A percentile compares a stretch with the other conserved stretches of the same genome.
Evolutionary conservation across 163 green algal species (phyloP).

Genomic region (Scenedesmus sp.): DNA sequence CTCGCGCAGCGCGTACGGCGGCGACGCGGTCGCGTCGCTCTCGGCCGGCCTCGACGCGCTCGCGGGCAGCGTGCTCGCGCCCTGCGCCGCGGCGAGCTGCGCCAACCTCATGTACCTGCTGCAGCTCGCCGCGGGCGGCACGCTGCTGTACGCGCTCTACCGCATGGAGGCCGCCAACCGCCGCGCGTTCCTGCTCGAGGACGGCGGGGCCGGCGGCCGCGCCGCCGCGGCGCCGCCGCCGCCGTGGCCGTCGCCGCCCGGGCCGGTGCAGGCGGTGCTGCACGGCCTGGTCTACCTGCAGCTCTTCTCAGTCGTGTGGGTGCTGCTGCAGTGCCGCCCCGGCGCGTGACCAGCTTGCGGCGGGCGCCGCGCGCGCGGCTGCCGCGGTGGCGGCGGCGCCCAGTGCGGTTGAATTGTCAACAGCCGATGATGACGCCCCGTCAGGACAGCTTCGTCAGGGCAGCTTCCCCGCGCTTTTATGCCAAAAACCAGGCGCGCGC

Average conservation of each 20-base stretch:
- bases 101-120: background rate
- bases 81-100: conserved; percentile 2
- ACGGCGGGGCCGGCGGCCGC: background rate
- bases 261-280: conserved; percentile 5
- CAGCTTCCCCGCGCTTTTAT: too few species aligned
- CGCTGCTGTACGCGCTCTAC: conserved; percentile 30
- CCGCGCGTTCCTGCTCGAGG: conserved; percentile 7
- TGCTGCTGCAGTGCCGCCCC: conserved; percentile 20
- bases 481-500: too few species aligned
- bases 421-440: too few species aligned
- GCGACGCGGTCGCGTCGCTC: background rate
- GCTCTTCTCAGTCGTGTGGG: background rate
- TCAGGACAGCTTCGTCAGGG: too few species aligned
- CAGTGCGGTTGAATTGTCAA: too few species aligned
- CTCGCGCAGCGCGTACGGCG: background rate
- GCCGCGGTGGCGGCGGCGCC: too few species aligned
- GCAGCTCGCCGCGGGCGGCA: conserved; percentile 6
- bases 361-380: too few species aligned
- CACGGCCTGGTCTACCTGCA: conserved; percentile 14
- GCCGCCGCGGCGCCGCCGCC: too few species aligned
- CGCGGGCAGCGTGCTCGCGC: background rate
- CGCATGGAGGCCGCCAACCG: conserved; percentile 23
- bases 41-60: background rate
- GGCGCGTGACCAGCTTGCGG: too few species aligned
- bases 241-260: conserved; percentile 3